A percentile compares a stretch with the other conserved stretches of the same genome.
These are phyloP conservation scores for Amniculicola lignicola DNA, from an alignment of 495 filamentous ascomycete species.

Conservation along the genomic window DNA sequence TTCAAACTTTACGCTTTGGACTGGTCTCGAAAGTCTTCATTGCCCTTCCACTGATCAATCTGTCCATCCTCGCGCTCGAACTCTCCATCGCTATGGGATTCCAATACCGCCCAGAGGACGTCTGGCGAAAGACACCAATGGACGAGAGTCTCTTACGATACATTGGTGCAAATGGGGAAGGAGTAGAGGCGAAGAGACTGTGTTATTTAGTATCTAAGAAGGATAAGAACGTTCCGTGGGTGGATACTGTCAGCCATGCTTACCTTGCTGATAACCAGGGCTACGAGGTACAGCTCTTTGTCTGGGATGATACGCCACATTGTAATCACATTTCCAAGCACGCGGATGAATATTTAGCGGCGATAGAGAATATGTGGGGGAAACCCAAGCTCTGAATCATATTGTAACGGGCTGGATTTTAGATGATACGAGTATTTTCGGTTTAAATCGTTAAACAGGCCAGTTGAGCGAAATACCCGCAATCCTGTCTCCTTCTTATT, in stretches of 20 bases:
- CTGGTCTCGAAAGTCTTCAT: background rate
- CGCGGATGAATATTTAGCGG: conserved; percentile 1
- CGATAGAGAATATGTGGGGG: conserved; percentile 5
- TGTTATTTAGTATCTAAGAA: background rate
- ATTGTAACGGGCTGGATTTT: no score
- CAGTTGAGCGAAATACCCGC: no score
- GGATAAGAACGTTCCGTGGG: background rate
- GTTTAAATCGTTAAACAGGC: no score
- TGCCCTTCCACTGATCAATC: background rate
- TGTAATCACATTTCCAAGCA: conserved; percentile 4
- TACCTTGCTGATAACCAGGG: background rate
- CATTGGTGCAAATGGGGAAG: background rate
- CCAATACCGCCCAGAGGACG: background rate
- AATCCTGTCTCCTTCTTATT: no score
- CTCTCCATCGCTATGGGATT: background rate
- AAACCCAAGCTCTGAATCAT: no score
- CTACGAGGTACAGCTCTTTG: background rate
- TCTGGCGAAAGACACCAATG: background rate
- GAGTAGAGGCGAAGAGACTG: background rate
- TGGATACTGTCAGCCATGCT: conserved; percentile 9
- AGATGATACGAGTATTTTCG: no score
- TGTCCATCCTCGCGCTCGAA: background rate
- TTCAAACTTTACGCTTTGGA: background rate
- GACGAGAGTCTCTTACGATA: background rate
- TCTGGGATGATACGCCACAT: conserved; percentile 6